Percentiles rank a stretch among this genome's conserved stretches.
phyloP scores from a whole-genome alignment of 495 filamentous ascomycete species.

The Hypoxylon trugodes region DNA sequence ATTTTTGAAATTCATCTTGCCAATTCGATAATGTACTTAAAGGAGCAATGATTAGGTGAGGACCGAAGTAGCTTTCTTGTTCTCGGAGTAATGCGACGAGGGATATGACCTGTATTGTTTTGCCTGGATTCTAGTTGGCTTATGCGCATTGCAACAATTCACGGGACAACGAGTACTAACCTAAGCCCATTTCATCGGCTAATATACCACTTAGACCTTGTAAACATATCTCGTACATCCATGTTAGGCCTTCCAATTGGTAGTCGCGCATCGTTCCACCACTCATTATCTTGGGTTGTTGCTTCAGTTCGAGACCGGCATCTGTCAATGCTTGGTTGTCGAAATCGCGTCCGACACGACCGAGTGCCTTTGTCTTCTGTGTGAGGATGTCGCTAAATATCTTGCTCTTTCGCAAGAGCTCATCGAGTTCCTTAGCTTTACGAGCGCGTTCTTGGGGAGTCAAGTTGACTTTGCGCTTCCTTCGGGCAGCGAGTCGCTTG shows the following conservation, averaged over 20 bases:
- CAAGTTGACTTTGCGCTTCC: slow-evolving; percentile 57
- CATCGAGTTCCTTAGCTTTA: slow-evolving; percentile 60
- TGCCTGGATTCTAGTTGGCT: slow-evolving; percentile 52
- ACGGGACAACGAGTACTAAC: slow-evolving; percentile 46
- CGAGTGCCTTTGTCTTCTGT: slow-evolving; percentile 62
- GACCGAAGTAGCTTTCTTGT: slow-evolving; percentile 79
- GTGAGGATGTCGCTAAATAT: slow-evolving; percentile 63
- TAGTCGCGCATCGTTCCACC: slow-evolving; percentile 94
- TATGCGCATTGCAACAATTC: neutral
- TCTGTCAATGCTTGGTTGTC: slow-evolving; percentile 70
- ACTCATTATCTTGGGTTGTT: slow-evolving; percentile 83
- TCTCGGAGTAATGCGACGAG: slow-evolving; percentile 90
- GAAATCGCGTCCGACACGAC: slow-evolving; percentile 60
- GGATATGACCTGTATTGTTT: slow-evolving; percentile 93
- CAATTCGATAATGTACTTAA: slow-evolving; percentile 94
- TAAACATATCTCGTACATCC: slow-evolving; percentile 82
- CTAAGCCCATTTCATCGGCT: slow-evolving; percentile 97
- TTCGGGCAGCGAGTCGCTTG: slow-evolving; percentile 49
- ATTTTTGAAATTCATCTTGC: slow-evolving; percentile 92
- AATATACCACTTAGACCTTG: slow-evolving; percentile 95
- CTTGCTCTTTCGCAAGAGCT: slow-evolving; percentile 56
- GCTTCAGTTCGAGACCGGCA: slow-evolving; percentile 78
- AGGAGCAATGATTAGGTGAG: slow-evolving; percentile 89
- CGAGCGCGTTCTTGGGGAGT: slow-evolving; percentile 61
- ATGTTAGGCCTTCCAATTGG: slow-evolving; percentile 92